Evolutionary conservation across 2,329 filamentous ascomycete genomes (phyloP).

Genomic region (Eurotiales sp.): DNA sequence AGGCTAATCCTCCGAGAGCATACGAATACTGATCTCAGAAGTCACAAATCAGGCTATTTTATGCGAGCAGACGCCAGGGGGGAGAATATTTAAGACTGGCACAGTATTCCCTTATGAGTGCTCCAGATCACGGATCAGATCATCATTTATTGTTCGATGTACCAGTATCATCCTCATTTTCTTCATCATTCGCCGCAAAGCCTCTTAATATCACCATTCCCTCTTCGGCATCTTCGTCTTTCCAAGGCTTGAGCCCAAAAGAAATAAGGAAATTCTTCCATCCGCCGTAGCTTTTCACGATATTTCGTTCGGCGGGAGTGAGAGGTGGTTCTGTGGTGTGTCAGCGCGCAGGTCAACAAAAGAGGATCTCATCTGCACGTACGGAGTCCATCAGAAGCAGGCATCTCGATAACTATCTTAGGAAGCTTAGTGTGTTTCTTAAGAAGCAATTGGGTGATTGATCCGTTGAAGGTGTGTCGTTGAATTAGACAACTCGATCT

Average conservation of each 20-base stretch:
- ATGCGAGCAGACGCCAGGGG: no score
- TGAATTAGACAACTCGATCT: no score
- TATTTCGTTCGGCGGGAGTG: conserved; percentile 21
- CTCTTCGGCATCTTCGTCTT: conserved; percentile 22
- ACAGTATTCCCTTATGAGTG: neutral
- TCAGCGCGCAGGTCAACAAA: neutral
- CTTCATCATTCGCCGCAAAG: neutral
- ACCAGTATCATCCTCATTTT: neutral
- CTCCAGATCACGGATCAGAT: neutral
- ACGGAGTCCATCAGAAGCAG: conserved; percentile 5
- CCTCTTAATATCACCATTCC: conserved; percentile 14
- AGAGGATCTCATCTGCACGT: neutral
- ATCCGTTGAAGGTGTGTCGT: neutral
- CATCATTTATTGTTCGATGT: neutral
- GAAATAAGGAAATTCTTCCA: conserved; percentile 24
- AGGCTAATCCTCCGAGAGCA: no score
- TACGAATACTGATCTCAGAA: neutral
- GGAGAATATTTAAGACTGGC: neutral
- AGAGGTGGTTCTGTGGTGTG: conserved; percentile 22
- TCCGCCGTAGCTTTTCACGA: conserved; percentile 26
- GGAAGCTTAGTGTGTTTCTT: no score
- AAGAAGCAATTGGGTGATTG: neutral
- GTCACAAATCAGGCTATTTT: no score
- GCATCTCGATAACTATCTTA: conserved; percentile 10
- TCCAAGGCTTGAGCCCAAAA: conserved; percentile 24